Conservation (phyloP, 2,329 filamentous ascomycete genomes). For the Aspergillus sp. region DNA sequence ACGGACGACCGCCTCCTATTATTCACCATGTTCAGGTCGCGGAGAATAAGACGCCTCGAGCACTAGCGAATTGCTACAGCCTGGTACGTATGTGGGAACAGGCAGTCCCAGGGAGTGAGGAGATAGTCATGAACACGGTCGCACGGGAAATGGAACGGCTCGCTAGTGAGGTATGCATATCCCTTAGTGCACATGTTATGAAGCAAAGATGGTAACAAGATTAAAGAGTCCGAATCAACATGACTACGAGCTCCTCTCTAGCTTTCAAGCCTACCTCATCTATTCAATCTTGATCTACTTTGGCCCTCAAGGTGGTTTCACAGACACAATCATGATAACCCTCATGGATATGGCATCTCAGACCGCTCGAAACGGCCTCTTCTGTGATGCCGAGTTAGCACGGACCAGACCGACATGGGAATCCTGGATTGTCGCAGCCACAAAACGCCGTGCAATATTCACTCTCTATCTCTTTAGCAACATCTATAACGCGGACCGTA, state of each 20-base stretch:
- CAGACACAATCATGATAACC: slow-evolving; percentile 51
- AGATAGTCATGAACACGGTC: slow-evolving; percentile 22
- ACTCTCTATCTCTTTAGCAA: slow-evolving; percentile 58
- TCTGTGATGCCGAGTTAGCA: slow-evolving; percentile 46
- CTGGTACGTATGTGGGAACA: slow-evolving; percentile 32
- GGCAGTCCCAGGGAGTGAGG: slow-evolving; percentile 28
- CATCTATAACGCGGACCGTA: slow-evolving; percentile 48
- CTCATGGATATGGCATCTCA: slow-evolving; percentile 54
- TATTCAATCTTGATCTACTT: slow-evolving; percentile 55
- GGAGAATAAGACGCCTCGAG: slow-evolving; percentile 8
- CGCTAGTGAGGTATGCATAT: slow-evolving; percentile 15
- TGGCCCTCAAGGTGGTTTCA: slow-evolving; percentile 29
- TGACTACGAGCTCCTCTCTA: slow-evolving; percentile 38
- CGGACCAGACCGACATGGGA: slow-evolving; percentile 52
- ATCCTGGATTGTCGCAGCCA: slow-evolving; percentile 55
- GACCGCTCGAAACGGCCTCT: slow-evolving; percentile 44
- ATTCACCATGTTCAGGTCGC: slow-evolving; percentile 27
- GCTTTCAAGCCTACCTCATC: slow-evolving; percentile 58
- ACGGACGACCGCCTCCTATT: slow-evolving; percentile 24
- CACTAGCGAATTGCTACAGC: slow-evolving; percentile 30
- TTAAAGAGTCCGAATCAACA: background rate
- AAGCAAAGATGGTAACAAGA: background rate
- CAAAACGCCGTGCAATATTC: slow-evolving; percentile 55
- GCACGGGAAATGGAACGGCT: slow-evolving; percentile 30
- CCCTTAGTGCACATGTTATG: too few relatives aligned